A percentile compares a stretch with the other conserved stretches of the same genome.
phyloP scores from a whole-genome alignment of 306 rosid species.

The Rosa lucieae region DNA sequence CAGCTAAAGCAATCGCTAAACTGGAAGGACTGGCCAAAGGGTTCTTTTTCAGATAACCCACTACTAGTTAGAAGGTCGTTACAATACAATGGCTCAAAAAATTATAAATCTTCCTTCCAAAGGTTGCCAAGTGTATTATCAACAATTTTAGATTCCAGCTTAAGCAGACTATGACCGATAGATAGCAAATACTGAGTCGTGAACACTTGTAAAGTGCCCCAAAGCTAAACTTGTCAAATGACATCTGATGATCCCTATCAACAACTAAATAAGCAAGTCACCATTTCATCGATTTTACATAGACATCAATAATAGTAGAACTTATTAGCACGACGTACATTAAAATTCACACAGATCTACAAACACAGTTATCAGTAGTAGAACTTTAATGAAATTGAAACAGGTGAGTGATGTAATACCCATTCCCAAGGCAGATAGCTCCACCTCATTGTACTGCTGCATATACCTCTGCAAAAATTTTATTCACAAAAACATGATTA shows the following conservation, averaged over 20 bases:
- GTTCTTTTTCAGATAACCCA: neutral
- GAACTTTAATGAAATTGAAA: neutral
- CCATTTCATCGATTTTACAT: neutral
- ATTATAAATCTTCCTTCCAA: neutral
- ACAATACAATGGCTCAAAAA: neutral
- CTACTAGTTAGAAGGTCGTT: neutral
- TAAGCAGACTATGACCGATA: neutral
- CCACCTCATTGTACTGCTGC: constrained; percentile 51
- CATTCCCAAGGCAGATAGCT: constrained; percentile 55
- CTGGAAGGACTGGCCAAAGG: neutral
- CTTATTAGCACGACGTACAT: neutral
- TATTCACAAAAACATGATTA: constrained; percentile 8
- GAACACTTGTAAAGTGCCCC: neutral
- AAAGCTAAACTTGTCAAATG: neutral
- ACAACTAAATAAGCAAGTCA: neutral
- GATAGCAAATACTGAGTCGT: neutral
- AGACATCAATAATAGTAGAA: neutral
- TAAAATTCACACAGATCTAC: neutral
- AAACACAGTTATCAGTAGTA: neutral
- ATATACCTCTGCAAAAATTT: constrained; percentile 37
- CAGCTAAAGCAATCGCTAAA: too few relatives aligned
- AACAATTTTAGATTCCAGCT: neutral
- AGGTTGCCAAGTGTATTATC: neutral
- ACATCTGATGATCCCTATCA: neutral
- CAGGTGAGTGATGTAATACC: constrained; percentile 29